These are phyloP conservation scores for Antrodiella citrinella DNA, from an alignment of 768 basidiomycete species.

Conservation along the genomic window DNA sequence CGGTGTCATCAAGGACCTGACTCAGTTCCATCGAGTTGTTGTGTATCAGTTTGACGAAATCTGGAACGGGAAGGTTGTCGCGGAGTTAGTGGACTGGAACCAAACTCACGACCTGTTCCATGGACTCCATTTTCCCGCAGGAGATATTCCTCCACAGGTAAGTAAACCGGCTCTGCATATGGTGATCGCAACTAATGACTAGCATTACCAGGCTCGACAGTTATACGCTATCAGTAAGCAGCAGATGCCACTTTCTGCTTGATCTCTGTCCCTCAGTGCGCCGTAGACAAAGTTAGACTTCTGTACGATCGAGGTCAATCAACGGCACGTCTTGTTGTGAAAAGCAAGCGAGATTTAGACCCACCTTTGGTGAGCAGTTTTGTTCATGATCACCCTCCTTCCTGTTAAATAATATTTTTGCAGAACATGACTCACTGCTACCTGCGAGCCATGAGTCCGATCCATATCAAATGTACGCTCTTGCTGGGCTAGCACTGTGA, in stretches of 20 bases:
- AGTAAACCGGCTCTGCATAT: no score
- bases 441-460: constrained; percentile 81
- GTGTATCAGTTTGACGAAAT: constrained; percentile 76
- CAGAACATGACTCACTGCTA: constrained; percentile 82
- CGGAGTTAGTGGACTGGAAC: constrained; percentile 75
- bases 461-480: constrained; percentile 65
- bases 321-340: constrained; percentile 66
- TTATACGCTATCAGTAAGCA: constrained; percentile 58
- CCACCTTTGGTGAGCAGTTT: constrained; percentile 46
- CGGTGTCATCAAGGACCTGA: constrained; percentile 68
- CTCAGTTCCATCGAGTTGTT: constrained; percentile 75
- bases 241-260: background rate
- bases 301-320: constrained; percentile 67
- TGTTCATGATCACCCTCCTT: background rate
- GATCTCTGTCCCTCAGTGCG: background rate
- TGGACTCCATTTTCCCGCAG: constrained; percentile 64
- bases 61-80: constrained; percentile 76
- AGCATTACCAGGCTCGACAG: constrained; percentile 46
- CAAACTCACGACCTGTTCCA: constrained; percentile 65
- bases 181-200: no score
- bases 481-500: background rate
- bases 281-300: constrained; percentile 63
- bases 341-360: constrained; percentile 54
- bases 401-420: background rate
- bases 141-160: constrained; percentile 63